These are phyloP conservation scores for Clavispora fructus DNA, from an alignment of 805 yeast species.

Conservation along the genomic window DNA sequence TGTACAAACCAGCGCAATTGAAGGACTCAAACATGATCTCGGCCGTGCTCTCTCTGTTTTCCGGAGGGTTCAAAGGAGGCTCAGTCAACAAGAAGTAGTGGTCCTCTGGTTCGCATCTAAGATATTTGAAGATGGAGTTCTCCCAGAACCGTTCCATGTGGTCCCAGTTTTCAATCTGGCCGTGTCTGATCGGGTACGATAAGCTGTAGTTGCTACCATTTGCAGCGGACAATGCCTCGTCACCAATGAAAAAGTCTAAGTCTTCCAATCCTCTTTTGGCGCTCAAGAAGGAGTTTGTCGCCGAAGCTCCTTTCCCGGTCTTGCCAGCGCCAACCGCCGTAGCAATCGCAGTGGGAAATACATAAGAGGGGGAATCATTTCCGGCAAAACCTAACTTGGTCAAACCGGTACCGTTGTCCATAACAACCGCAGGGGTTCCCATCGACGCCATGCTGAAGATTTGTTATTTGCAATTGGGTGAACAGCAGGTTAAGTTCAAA, in stretches of 20 bases:
- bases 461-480: neutral
- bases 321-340: conserved; percentile 53
- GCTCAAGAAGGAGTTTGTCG: conserved; percentile 40
- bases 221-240: conserved; percentile 90
- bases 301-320: conserved; percentile 31
- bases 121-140: conserved; percentile 89
- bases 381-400: conserved; percentile 98
- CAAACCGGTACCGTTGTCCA: conserved; percentile 98
- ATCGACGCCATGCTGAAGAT: conserved; percentile 23
- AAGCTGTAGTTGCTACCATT: conserved; percentile 84
- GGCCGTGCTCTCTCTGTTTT: conserved; percentile 96
- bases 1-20: conserved; percentile 97
- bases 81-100: conserved; percentile 93
- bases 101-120: conserved; percentile 98
- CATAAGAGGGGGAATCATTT: conserved; percentile 94
- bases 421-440: conserved; percentile 89
- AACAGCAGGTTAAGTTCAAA: neutral
- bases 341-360: conserved; percentile 94
- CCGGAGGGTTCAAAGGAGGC: conserved; percentile 99
- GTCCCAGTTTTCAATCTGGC: conserved; percentile 99
- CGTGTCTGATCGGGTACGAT: conserved; percentile 92
- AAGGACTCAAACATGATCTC: conserved; percentile 98
- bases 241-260: conserved; percentile 90
- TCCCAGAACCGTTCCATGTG: conserved; percentile 99
- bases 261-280: conserved; percentile 89